Evolutionary conservation across 257 asterid genomes (phyloP).

Genomic region (Ocimum tenuiflorum): DNA sequence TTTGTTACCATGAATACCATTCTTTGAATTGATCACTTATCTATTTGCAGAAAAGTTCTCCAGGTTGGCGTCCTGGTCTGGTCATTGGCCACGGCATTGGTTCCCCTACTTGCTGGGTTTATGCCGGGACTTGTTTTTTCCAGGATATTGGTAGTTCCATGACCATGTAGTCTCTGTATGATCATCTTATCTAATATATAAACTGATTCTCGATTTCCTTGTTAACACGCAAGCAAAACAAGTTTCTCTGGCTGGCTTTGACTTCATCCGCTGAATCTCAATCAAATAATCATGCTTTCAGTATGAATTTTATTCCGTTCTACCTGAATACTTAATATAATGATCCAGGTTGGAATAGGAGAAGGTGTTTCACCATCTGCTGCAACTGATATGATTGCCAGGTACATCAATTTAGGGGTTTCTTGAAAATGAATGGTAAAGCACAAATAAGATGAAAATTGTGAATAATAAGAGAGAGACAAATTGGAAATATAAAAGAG

Average conservation of each 20-base stretch:
- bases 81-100: conserved; percentile 85
- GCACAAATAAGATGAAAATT: neutral
- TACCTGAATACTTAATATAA: conserved; percentile 10
- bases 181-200: neutral
- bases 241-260: neutral
- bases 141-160: conserved; percentile 66
- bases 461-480: neutral
- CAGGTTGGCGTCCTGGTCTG: conserved; percentile 74
- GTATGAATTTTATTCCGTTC: neutral
- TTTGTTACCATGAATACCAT: neutral
- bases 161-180: neutral
- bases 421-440: conserved; percentile 1
- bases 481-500: neutral
- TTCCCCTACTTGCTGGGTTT: conserved; percentile 75
- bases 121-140: conserved; percentile 86
- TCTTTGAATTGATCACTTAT: conserved; percentile 6
- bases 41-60: conserved; percentile 73
- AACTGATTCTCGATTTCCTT: neutral
- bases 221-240: neutral
- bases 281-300: conserved; percentile 1
- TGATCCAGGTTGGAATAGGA: conserved; percentile 84
- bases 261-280: neutral
- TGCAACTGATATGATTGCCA: conserved; percentile 96
- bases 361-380: conserved; percentile 99
- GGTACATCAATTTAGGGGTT: conserved; percentile 36